Percentiles rank a stretch among this genome's conserved stretches.
These are phyloP conservation scores for Myrica gale DNA, from an alignment of 306 rosid genomes.

Conservation along the genomic window DNA sequence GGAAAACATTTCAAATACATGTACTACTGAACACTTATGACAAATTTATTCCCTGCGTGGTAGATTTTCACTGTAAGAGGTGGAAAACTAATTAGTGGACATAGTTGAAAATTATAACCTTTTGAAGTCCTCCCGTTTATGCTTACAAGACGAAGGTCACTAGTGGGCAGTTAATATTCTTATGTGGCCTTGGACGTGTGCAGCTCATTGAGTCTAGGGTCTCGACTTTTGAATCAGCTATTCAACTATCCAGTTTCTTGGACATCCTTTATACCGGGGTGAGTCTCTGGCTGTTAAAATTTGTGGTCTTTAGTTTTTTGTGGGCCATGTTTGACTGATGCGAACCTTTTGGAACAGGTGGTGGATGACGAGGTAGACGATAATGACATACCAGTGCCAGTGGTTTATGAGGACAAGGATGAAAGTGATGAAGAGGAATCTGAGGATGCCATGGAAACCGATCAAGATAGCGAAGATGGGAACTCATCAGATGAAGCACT, in stretches of 20 bases:
- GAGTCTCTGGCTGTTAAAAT: constrained; percentile 21
- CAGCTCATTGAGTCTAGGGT: constrained; percentile 80
- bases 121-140: neutral
- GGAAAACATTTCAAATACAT: constrained; percentile 1
- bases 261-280: constrained; percentile 63
- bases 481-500: constrained; percentile 36
- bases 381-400: constrained; percentile 35
- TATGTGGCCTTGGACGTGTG: constrained; percentile 14
- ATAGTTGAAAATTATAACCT: neutral
- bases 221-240: constrained; percentile 59
- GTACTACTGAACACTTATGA: constrained; percentile 4
- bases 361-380: constrained; percentile 53
- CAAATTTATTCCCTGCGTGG: constrained; percentile 1
- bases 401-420: constrained; percentile 58
- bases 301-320: neutral
- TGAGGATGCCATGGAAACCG: constrained; percentile 69
- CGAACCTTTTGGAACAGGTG: constrained; percentile 36
- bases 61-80: neutral
- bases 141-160: neutral
- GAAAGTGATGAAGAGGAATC: constrained; percentile 58
- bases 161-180: neutral
- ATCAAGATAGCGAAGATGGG: constrained; percentile 39
- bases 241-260: constrained; percentile 65
- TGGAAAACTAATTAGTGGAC: neutral
- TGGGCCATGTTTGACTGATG: constrained; percentile 10